A percentile compares a stretch with the other conserved stretches of the same genome.
Evolutionary conservation across 352 stramenopile species (phyloP).

Genomic region (Phytopythium montanum): DNA sequence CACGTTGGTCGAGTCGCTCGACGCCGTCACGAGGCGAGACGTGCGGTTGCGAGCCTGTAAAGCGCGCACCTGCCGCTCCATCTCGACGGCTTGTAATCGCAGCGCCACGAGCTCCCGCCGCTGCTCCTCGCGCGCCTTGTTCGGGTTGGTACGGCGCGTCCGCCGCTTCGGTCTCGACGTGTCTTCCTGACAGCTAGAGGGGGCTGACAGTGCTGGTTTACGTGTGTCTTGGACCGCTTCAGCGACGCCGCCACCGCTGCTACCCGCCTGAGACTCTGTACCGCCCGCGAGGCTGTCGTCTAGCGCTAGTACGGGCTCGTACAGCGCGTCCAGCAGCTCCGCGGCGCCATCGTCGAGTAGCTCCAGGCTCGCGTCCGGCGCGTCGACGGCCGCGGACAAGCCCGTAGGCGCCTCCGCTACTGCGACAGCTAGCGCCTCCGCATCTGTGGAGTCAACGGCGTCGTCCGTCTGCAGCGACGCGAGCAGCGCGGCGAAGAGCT

Average conservation of each 20-base stretch:
- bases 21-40: not conserved
- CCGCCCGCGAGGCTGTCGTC: slow-evolving; percentile 12
- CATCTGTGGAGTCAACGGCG: not conserved
- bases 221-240: too few relatives aligned
- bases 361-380: not conserved
- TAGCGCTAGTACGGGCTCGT: slow-evolving; percentile 19
- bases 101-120: not conserved
- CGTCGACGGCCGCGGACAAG: not conserved
- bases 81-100: not conserved
- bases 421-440: not conserved
- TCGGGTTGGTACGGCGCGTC: not conserved
- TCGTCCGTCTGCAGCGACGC: not conserved
- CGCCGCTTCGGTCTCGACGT: not conserved
- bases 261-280: not conserved
- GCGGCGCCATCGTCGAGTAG: slow-evolving; percentile 14
- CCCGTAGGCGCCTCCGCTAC: not conserved
- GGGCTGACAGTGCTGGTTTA: too few relatives aligned
- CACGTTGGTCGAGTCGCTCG: not conserved
- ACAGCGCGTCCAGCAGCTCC: slow-evolving; percentile 21
- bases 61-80: slow-evolving; percentile 6
- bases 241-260: too few relatives aligned
- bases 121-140: slow-evolving; percentile 6
- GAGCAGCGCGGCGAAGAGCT: not conserved
- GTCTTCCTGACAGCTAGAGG: not conserved
- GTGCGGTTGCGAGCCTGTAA: not conserved